Conservation (phyloP, 192 early-diverging fungal genomes). For the Coemansia asiatica region DNA sequence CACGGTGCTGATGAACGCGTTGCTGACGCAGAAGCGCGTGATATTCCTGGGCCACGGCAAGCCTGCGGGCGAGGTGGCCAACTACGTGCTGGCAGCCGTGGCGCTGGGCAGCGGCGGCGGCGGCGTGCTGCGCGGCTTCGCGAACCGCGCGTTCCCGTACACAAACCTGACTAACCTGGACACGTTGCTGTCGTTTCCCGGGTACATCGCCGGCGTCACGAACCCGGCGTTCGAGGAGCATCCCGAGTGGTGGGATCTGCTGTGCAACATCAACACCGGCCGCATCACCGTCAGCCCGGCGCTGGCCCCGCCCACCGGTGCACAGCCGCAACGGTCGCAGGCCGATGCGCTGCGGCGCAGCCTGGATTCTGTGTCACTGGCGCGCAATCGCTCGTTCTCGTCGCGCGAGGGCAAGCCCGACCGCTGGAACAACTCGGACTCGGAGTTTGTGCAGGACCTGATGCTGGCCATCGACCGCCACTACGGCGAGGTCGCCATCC, state of each 20-base stretch:
- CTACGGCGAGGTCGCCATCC: conserved; percentile 81
- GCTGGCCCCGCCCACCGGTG: conserved; percentile 41
- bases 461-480: conserved; percentile 79
- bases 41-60: conserved; percentile 89
- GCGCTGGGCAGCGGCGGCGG: conserved; percentile 90
- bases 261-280: conserved; percentile 91
- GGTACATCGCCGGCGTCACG: conserved; percentile 95
- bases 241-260: conserved; percentile 93
- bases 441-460: conserved; percentile 60
- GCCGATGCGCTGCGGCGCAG: conserved; percentile 49
- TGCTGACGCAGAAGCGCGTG: conserved; percentile 90
- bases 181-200: conserved; percentile 76
- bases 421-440: conserved; percentile 55
- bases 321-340: conserved; percentile 18
- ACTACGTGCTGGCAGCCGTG: conserved; percentile 88
- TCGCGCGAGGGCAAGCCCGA: conserved; percentile 53
- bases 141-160: conserved; percentile 89
- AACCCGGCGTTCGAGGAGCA: conserved; percentile 96
- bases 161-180: conserved; percentile 86
- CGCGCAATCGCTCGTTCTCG: conserved; percentile 52
- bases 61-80: conserved; percentile 88
- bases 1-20: conserved; percentile 82
- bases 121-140: conserved; percentile 77
- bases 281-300: conserved; percentile 89
- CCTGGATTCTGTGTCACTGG: conserved; percentile 50